Percentiles rank a stretch among this genome's conserved stretches.
phyloP scores from a whole-genome alignment of 2,329 filamentous ascomycete genomes.

The Sporothrix humicola region DNA sequence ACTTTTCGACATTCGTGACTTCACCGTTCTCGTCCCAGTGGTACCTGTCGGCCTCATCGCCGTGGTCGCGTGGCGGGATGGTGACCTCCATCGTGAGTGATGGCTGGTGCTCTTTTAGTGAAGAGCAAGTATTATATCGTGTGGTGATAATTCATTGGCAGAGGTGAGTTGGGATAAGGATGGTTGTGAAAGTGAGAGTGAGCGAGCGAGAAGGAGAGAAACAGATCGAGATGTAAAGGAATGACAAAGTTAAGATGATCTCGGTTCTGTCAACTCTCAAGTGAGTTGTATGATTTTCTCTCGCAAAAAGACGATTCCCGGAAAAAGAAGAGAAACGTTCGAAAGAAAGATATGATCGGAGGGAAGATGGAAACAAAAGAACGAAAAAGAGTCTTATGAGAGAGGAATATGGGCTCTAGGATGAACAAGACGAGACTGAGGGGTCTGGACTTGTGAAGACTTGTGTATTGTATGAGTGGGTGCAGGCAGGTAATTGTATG shows the following conservation, averaged over 20 bases:
- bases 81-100: conserved; percentile 41
- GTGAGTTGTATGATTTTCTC: neutral
- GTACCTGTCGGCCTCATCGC: conserved; percentile 40
- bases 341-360: neutral
- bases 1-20: conserved; percentile 32
- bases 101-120: neutral
- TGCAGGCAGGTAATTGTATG: neutral
- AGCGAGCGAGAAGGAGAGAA: neutral
- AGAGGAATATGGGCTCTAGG: neutral
- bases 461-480: conserved; percentile 4
- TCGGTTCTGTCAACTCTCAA: neutral
- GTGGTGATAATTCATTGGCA: neutral
- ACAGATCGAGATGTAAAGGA: neutral
- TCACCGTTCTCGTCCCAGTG: conserved; percentile 44
- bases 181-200: neutral
- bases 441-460: neutral
- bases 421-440: neutral
- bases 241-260: neutral
- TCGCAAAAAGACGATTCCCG: neutral
- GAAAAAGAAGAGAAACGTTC: neutral
- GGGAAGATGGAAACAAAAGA: neutral
- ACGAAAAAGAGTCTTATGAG: conserved; percentile 8
- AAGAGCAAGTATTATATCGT: neutral
- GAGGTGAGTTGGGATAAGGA: neutral
- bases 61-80: conserved; percentile 42